These are phyloP conservation scores for Leishmania gerbilli DNA, from an alignment of 208 protist genomes.

Conservation along the genomic window DNA sequence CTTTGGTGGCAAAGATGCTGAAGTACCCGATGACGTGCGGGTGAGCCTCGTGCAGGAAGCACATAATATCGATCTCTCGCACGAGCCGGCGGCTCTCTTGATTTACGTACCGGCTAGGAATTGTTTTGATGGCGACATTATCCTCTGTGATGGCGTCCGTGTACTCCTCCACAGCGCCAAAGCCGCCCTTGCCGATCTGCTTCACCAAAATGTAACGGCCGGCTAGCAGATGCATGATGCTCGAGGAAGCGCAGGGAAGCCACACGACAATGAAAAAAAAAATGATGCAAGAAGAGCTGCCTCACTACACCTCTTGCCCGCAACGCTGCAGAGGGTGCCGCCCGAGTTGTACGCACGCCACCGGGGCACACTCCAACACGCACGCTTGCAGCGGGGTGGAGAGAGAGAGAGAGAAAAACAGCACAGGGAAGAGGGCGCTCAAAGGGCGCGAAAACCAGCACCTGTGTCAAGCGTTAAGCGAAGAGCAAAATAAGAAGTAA, in stretches of 20 bases:
- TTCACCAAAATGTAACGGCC: conserved; percentile 69
- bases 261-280: background rate
- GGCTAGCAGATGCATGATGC: conserved; percentile 39
- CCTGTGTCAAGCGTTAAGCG: background rate
- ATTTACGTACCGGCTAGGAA: conserved; percentile 83
- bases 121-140: conserved; percentile 92
- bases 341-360: background rate
- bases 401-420: background rate
- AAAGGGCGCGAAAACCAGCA: background rate
- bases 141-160: conserved; percentile 67
- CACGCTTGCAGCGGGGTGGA: background rate
- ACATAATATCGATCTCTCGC: conserved; percentile 96
- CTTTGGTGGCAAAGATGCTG: conserved; percentile 95
- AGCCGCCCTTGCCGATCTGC: conserved; percentile 94
- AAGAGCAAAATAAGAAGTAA: background rate
- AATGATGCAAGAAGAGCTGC: background rate
- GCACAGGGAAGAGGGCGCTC: background rate
- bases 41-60: conserved; percentile 93
- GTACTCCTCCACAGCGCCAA: conserved; percentile 97
- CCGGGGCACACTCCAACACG: background rate
- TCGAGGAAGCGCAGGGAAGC: background rate
- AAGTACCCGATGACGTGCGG: conserved; percentile 94
- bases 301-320: background rate
- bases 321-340: background rate
- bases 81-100: conserved; percentile 93